Conservation (phyloP, 768 basidiomycete species). For the Termitomyces sp. region DNA sequence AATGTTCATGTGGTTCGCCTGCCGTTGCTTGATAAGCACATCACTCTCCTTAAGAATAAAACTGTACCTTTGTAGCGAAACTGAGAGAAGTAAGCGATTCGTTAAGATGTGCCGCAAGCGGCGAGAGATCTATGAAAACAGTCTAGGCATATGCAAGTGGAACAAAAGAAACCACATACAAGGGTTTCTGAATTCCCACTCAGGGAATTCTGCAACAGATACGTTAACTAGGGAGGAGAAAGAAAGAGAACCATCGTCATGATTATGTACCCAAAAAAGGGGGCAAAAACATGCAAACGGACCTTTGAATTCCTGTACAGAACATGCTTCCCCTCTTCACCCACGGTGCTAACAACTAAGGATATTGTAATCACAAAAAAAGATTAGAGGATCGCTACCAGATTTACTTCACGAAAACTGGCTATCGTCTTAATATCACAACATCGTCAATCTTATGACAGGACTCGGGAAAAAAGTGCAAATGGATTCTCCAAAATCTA, state of each 20-base stretch:
- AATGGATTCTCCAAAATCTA: background rate
- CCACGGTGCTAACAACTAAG: no score
- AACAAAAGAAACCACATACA: conserved; percentile 35
- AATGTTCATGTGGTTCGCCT: conserved; percentile 91
- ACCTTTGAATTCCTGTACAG: conserved; percentile 94
- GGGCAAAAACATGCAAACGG: conserved; percentile 9
- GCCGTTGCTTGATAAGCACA: background rate
- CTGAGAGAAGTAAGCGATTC: conserved; percentile 86
- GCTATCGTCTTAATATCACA: no score
- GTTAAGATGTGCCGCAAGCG: conserved; percentile 75
- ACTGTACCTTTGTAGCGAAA: conserved; percentile 83
- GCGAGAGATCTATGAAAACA: conserved; percentile 71
- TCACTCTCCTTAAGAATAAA: background rate
- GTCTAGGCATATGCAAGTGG: background rate
- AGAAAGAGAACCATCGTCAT: conserved; percentile 9
- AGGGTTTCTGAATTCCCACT: conserved; percentile 88
- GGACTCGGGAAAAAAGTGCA: no score
- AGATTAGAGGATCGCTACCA: no score
- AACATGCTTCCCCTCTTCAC: conserved; percentile 68
- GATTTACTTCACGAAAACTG: no score
- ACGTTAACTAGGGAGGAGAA: conserved; percentile 70
- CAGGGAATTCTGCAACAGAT: conserved; percentile 86
- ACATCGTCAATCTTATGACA: no score
- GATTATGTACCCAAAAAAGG: background rate
- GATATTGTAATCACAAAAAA: no score